These are phyloP conservation scores for Ceratocystiopsis sp. DNA, from an alignment of 2,329 filamentous ascomycete species.

Conservation along the genomic window DNA sequence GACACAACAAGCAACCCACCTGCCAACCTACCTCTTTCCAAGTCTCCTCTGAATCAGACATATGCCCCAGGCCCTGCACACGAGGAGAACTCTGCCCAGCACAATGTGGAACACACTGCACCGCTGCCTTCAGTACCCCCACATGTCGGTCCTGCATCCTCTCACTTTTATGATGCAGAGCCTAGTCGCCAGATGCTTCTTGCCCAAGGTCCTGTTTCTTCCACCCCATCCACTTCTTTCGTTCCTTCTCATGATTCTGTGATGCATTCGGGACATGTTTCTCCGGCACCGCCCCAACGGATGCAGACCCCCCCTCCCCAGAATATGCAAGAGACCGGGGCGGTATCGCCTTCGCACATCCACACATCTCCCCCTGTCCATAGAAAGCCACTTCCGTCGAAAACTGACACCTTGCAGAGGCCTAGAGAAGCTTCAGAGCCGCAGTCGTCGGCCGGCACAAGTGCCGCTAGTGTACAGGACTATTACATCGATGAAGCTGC, in stretches of 20 bases:
- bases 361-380: conserved; percentile 13
- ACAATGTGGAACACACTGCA: neutral
- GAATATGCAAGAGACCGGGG: neutral
- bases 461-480: conserved; percentile 7
- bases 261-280: no score
- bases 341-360: conserved; percentile 4
- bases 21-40: conserved; percentile 14
- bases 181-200: conserved; percentile 4
- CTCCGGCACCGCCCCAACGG: neutral
- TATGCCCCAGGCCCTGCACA: conserved; percentile 7
- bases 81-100: neutral
- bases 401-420: conserved; percentile 12
- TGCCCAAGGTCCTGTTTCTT: conserved; percentile 8
- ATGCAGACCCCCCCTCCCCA: conserved; percentile 6
- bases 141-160: neutral
- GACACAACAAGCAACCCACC: conserved; percentile 16
- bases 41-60: conserved; percentile 26
- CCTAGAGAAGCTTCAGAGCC: conserved; percentile 6
- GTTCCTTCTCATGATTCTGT: neutral
- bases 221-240: neutral
- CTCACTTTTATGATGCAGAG: conserved; percentile 2
- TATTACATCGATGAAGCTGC: conserved; percentile 10
- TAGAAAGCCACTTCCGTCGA: conserved; percentile 16
- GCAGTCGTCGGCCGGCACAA: conserved; percentile 11
- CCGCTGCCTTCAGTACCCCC: conserved; percentile 1